A percentile compares a stretch with the other conserved stretches of the same genome.
phyloP scores from a whole-genome alignment of 1,139 yeast species.

The Dujonia santamariae region DNA sequence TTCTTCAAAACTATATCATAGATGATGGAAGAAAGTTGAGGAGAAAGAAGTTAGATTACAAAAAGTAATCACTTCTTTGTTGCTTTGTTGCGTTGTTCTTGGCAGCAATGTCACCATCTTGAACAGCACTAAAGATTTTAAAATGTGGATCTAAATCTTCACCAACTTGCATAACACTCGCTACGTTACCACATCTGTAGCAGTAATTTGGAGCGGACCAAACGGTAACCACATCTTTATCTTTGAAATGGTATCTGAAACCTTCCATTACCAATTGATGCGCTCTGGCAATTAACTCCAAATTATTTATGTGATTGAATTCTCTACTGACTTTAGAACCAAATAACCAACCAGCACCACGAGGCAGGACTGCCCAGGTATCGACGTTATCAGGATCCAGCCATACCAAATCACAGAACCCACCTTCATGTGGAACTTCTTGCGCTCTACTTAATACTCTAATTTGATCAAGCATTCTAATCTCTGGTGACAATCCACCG shows the following conservation, averaged over 20 bases:
- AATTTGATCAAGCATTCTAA: slow-evolving; percentile 93
- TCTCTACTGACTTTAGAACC: slow-evolving; percentile 92
- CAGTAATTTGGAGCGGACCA: slow-evolving; percentile 99
- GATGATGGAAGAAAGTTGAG: too few relatives aligned
- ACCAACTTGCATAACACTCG: slow-evolving; percentile 95
- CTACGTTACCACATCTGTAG: slow-evolving; percentile 96
- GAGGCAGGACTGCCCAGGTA: slow-evolving; percentile 97
- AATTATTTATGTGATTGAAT: slow-evolving; percentile 87
- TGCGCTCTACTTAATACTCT: slow-evolving; percentile 95
- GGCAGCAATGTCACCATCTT: slow-evolving; percentile 71
- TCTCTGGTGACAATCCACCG: slow-evolving; percentile 97
- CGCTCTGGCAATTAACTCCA: slow-evolving; percentile 88
- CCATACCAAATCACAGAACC: slow-evolving; percentile 97
- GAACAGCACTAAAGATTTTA: slow-evolving; percentile 93
- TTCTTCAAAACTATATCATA: too few relatives aligned
- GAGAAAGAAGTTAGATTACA: slow-evolving; percentile 46
- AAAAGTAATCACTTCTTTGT: slow-evolving; percentile 80
- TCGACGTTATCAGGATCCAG: slow-evolving; percentile 97
- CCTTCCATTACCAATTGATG: slow-evolving; percentile 99
- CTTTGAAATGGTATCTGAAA: slow-evolving; percentile 79
- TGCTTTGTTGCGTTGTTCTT: slow-evolving; percentile 66
- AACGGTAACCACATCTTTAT: slow-evolving; percentile 87
- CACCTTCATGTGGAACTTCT: slow-evolving; percentile 99
- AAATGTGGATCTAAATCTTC: slow-evolving; percentile 85
- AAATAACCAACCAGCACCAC: slow-evolving; percentile 98